Base-by-base conservation (phyloP, 371 early-diverging fungal genomes). In the Parasitella parasitica region DNA sequence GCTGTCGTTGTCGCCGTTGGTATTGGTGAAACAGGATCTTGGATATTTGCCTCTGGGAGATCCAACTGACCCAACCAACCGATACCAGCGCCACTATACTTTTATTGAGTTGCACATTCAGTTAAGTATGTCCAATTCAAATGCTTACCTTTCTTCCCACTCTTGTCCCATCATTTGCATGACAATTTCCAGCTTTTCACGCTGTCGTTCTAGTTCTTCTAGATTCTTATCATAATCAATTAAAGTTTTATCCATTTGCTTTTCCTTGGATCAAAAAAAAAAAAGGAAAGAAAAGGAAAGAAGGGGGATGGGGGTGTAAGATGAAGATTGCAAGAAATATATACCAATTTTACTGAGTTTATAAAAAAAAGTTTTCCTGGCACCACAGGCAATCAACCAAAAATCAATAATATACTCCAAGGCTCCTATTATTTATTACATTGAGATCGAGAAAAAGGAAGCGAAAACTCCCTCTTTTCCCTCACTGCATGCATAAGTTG, bases 161-260 rank as follows among this genome's bases (percentile, higher is more conserved):
- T 80, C 81, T 63, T 77, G 61, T 12, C 78, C 81, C 81, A 80
- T 80, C 43, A 59, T 67, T 39, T 77, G 63, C 78, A 77, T 75
- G 34, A 80, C 74, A 11, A 62, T 56, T 35, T 80, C 71, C 13
- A 80, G 63, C n/a, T 75, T 63, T 62, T 77, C 72, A 22, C 68
- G 62, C 54, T 80, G 78, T 36, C 67, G 59, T 49, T 80, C 78
- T 46, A 80, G 53, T 22, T 76, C 78, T 51, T 76, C 71, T 39
- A 80, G 61, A 43, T 73, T 76, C 59, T 76, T 71, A 50, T 80
- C 81, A 72, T 80, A 80, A 39, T 80, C 78, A 16, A 54, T 61
- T 27, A 80, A 65, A 12, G 75, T 71, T 61, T 75, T 73, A 37
- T 79, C 80, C 77, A 79, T 80, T 34, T 59, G 20, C 22, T 38